Conservation (phyloP, 345 rosid genomes). For the Raphanus sativus region DNA sequence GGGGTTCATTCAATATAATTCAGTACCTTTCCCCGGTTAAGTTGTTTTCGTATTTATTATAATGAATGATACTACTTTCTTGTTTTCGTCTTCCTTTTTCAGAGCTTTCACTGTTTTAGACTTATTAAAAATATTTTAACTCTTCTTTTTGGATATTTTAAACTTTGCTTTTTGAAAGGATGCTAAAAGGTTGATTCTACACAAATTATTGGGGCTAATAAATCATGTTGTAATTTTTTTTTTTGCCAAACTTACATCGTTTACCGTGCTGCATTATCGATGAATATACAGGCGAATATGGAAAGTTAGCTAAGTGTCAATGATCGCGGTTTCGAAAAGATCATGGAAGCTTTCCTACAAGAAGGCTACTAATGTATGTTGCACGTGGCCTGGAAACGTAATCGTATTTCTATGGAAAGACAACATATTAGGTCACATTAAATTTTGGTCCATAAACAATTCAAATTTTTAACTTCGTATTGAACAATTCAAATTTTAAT, state of each 20-base stretch:
- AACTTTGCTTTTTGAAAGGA: not conserved
- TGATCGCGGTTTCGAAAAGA: conserved; percentile 21
- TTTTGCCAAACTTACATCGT: not conserved
- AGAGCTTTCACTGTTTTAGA: conserved; percentile 12
- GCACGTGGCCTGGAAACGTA: conserved; percentile 30
- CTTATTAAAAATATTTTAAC: conserved; percentile 3
- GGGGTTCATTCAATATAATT: conserved; percentile 40
- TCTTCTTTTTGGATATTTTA: not conserved
- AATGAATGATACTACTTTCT: conserved; percentile 13
- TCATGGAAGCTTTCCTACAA: conserved; percentile 29
- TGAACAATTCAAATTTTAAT: no score
- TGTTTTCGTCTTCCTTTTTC: not conserved
- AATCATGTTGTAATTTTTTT: not conserved
- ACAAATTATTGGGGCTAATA: not conserved
- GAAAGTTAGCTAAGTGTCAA: conserved; percentile 27
- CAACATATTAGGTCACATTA: conserved; percentile 21
- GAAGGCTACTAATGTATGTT: conserved; percentile 20
- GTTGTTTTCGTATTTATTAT: conserved; percentile 33
- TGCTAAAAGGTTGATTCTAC: not conserved
- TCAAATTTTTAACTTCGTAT: not conserved
- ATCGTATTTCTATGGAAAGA: conserved; percentile 15
- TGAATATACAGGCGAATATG: not conserved
- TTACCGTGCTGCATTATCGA: conserved; percentile 13
- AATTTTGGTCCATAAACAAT: not conserved
- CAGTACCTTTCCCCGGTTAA: conserved; percentile 25